These are phyloP conservation scores for Populus euphratica DNA, from an alignment of 345 rosid genomes.

Conservation along the genomic window DNA sequence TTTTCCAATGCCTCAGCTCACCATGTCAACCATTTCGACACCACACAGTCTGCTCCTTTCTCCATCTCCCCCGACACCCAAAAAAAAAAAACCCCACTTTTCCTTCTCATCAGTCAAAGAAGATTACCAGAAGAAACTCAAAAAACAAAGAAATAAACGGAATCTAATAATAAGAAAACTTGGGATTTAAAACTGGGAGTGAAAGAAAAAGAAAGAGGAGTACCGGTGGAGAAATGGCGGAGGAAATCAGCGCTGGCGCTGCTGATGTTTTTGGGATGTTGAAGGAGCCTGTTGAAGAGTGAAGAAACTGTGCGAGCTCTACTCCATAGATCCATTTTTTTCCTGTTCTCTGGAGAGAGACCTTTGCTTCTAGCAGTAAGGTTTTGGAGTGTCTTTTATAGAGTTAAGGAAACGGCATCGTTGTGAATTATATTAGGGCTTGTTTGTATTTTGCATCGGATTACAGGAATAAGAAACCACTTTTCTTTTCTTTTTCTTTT, in stretches of 20 bases:
- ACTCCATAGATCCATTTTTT: constrained; percentile 24
- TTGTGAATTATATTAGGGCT: neutral
- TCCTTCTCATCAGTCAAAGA: neutral
- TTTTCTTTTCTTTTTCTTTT: too few species aligned
- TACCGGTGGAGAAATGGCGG: constrained; percentile 24
- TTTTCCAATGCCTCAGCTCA: neutral
- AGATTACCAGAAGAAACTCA: neutral
- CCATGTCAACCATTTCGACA: neutral
- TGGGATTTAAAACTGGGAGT: neutral
- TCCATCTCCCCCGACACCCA: neutral
- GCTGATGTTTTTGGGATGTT: neutral
- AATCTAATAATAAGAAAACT: neutral
- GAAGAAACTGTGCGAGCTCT: constrained; percentile 13
- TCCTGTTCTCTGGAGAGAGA: neutral
- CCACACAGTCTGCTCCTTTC: neutral
- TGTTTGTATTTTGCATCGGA: neutral
- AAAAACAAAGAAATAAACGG: neutral
- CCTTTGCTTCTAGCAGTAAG: neutral
- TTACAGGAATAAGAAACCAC: too few species aligned
- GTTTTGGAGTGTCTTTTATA: neutral
- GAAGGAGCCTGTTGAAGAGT: constrained; percentile 9
- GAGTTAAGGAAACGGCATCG: neutral
- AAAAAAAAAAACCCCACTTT: neutral
- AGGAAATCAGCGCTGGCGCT: neutral
- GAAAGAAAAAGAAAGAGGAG: neutral